These are phyloP conservation scores for Rhizophora mangle DNA, from an alignment of 345 rosid genomes.

Conservation along the genomic window DNA sequence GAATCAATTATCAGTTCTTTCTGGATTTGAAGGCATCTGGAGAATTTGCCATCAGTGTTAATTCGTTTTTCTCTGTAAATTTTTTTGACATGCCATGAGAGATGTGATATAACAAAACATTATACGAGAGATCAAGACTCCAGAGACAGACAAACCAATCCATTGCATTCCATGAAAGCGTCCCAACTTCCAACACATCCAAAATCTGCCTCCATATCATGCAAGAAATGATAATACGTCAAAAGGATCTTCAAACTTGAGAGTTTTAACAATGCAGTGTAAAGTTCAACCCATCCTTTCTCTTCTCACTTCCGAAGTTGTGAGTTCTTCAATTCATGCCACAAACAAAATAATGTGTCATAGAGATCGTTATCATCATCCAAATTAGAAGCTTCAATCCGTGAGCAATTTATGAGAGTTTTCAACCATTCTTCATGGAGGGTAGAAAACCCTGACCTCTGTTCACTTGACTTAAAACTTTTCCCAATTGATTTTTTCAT, in stretches of 20 bases:
- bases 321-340: conserved; percentile 66
- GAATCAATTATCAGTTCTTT: too few species aligned
- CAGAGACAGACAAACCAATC: too few species aligned
- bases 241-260: neutral
- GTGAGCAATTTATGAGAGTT: conserved; percentile 42
- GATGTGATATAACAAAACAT: too few species aligned
- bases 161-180: too few species aligned
- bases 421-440: conserved; percentile 89
- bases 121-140: too few species aligned
- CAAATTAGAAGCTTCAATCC: conserved; percentile 11
- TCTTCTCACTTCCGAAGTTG: conserved; percentile 7
- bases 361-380: conserved; percentile 46
- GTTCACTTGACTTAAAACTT: conserved; percentile 73
- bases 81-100: too few species aligned
- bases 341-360: conserved; percentile 69
- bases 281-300: neutral
- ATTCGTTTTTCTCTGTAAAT: too few species aligned
- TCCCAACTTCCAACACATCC: too few species aligned
- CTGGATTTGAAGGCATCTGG: too few species aligned
- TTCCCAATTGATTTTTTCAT: conserved; percentile 66
- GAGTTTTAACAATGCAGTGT: neutral
- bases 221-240: too few species aligned
- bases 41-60: too few species aligned
- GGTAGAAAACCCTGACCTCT: conserved; percentile 77
- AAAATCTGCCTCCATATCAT: too few species aligned